Evolutionary conservation across 257 asterid species (phyloP), one percentile per base, ranked within the genome.

Genomic region (Fraxinus americana): DNA sequence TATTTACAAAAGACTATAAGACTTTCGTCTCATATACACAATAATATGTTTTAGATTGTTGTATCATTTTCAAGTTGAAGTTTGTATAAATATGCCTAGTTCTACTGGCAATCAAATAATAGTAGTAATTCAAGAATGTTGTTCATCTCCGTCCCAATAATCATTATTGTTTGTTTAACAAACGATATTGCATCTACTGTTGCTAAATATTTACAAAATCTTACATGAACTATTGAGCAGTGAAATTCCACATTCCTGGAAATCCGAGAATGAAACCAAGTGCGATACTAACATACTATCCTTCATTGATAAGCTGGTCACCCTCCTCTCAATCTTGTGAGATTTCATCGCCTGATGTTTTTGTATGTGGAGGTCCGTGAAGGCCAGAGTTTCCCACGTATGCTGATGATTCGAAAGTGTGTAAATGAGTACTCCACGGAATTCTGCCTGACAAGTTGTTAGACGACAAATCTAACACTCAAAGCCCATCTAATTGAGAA

Each of bases 401-500:
- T 0, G 77, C 7, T 14, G 73, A 41, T 38, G 70, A 8, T 10
- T 71, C 25, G 65, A 80, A 73, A 9, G 57, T 77, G 7, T 59
- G 52, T 13, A 25, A 23, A 0, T 74, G 74, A 48, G 29, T 57
- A n/a, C 19, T 21, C 8, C 21, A 14, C 35, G 87, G 80, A 17
- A 80, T 74, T 61, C 73, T 75, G 1, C 84, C 85, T 8, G 78
- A 83, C 45, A 83, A 73, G 75, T 83, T 80, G 80, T 83, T 81
- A 61, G 69, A 43, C 5, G 82, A 82, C 69, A 82, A 39, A 30
- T 82, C 34, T 43, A 82, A 45, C 36, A 67, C 30, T 4, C 79
- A 68, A 2, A 82, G 82, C 5, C 9, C 5, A 39, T 35, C 13
- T 13, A 82, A 27, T 0, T 54, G 32, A 70, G 48, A 32, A 17